Evolutionary conservation across 2,329 filamentous ascomycete genomes (phyloP), one percentile per base, ranked within the genome.

Genomic region (Sclerotinia minor): DNA sequence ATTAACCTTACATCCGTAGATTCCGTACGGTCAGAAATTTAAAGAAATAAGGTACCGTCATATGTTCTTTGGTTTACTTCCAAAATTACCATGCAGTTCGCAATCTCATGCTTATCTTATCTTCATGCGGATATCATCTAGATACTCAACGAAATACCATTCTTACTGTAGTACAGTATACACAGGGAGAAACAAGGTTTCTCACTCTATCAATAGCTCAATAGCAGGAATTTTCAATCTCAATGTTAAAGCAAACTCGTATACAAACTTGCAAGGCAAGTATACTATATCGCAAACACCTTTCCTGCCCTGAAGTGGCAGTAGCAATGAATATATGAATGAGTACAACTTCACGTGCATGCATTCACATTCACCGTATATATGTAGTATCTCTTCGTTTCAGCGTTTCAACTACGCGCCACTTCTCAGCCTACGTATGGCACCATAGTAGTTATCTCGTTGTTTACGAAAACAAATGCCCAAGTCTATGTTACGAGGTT

Each of bases 371-470:
- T 29, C 55, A 59, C 38, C 52, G 52, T 35, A 21, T 35, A 45
- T 45, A 59, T 59, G 55, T 59, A 59, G 55, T 45, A 59, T 59
- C 55, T 59, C 8, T n/a, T 58, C 55, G 55, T 45, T 15, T 29
- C 38, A 58, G 55, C 17, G 35, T 58, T 58, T 26, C 38, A 59
- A 59, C 44, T 21, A 24, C 38, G 38, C 55, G 55, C 55, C 8
- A 7, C 26, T 6, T 44, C n/a, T 57, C 54, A 41, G 54, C 32
- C 38, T 41, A 41, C 9, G 32, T 38, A 11, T 58, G 35, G 38
- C 26, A 26, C 15, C 26, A 41, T 58, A 5, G 32, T 44, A 41
- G 11, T 24, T 24, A 58, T 58, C 9, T n/a, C 35, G 54, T 24
- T 9, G 21, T 21, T 38, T 24, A 44, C 54, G 54, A 58, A 19